Conservation (phyloP, 225 moss, liverwort and hornwort genomes). For the Marchantia polymorpha region DNA sequence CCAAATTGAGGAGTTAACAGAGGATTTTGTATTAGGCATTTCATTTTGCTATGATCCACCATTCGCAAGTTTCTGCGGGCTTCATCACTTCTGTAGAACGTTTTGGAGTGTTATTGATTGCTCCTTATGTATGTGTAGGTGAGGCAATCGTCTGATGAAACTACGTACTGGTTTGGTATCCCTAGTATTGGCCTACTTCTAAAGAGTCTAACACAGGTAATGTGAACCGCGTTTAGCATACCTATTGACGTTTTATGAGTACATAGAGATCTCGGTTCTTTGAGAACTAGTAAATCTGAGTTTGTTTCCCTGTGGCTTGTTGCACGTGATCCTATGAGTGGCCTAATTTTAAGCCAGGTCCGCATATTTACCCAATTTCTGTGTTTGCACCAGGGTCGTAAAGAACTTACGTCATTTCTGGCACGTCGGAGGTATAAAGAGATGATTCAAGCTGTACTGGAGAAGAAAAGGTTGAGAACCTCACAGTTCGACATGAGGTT, state of each 20-base stretch:
- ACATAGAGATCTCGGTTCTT: background rate
- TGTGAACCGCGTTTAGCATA: background rate
- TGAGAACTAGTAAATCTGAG: background rate
- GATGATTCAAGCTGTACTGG: slow-evolving; percentile 74
- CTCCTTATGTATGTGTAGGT: slow-evolving; percentile 31
- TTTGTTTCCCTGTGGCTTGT: background rate
- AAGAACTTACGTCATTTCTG: slow-evolving; percentile 75
- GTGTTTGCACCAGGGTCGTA: slow-evolving; percentile 55
- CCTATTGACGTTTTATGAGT: background rate
- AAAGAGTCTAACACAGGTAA: slow-evolving; percentile 55
- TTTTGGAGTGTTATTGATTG: background rate
- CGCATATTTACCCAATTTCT: background rate
- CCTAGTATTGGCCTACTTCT: slow-evolving; percentile 75
- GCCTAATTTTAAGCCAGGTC: background rate
- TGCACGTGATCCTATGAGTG: background rate
- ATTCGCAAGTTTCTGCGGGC: no score
- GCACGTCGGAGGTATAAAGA: slow-evolving; percentile 74
- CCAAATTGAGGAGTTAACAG: no score
- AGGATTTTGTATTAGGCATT: no score
- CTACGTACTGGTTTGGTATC: slow-evolving; percentile 84
- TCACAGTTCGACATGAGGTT: slow-evolving; percentile 90
- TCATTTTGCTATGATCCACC: no score
- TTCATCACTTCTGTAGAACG: background rate
- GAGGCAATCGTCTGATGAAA: slow-evolving; percentile 79
- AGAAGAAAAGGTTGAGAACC: slow-evolving; percentile 64